A percentile compares a stretch with the other conserved stretches of the same genome.
phyloP scores from a whole-genome alignment of 441 rosid species.

The Geranium incanum region DNA sequence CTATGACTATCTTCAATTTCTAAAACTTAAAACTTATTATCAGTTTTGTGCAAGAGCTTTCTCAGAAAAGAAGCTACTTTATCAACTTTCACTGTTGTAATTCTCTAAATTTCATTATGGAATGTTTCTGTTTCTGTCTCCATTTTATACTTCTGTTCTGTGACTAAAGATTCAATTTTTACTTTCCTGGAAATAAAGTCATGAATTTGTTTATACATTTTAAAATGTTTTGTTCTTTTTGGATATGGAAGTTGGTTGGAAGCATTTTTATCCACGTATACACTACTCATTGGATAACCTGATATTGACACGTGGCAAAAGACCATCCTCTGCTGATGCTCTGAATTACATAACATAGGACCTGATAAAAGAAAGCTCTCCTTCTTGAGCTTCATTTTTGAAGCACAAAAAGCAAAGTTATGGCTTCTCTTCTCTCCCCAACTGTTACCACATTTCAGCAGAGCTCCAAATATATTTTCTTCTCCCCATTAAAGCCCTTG shows the following conservation, averaged over 20 bases:
- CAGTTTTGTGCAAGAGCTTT: neutral
- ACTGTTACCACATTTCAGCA: slow-evolving; percentile 28
- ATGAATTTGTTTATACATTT: neutral
- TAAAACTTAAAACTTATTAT: neutral
- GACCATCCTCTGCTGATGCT: slow-evolving; percentile 31
- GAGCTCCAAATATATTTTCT: slow-evolving; percentile 27
- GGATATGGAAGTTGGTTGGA: neutral
- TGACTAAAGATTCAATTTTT: neutral
- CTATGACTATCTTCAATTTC: neutral
- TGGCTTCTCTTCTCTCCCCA: slow-evolving; percentile 35
- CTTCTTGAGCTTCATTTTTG: neutral
- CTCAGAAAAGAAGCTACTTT: neutral
- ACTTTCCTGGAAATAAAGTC: neutral
- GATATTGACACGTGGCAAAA: slow-evolving; percentile 31
- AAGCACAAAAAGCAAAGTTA: neutral
- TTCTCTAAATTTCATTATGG: neutral
- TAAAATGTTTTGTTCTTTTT: neutral
- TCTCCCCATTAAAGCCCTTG: slow-evolving; percentile 34
- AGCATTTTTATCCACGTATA: slow-evolving; percentile 31
- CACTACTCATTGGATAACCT: slow-evolving; percentile 26
- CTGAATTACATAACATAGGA: neutral
- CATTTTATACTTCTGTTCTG: no score
- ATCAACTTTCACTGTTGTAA: neutral
- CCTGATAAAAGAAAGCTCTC: neutral
- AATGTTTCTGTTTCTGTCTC: neutral